Conservation (phyloP, 352 stramenopile species). For the Globisporangium irregulare region DNA sequence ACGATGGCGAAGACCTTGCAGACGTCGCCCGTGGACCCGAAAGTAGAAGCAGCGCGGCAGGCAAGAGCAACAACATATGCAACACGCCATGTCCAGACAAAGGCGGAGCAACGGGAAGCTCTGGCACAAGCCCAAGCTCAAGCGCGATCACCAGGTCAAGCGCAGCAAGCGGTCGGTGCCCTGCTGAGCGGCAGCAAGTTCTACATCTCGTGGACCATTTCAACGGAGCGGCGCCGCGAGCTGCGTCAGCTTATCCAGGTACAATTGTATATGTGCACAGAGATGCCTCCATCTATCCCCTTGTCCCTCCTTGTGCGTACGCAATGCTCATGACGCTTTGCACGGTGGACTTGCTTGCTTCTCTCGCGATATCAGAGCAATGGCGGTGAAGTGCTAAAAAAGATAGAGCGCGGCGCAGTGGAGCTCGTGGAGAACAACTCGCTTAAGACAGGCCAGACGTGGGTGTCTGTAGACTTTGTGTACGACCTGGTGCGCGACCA, state of each 20-base stretch:
- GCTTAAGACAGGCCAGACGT: constrained; percentile 25
- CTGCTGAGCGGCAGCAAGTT: constrained; percentile 13
- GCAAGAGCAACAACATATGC: background rate
- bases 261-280: background rate
- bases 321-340: background rate
- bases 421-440: constrained; percentile 40
- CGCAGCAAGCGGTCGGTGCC: background rate
- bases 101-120: background rate
- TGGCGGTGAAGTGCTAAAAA: constrained; percentile 28
- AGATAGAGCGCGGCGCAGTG: constrained; percentile 12
- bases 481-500: constrained; percentile 39
- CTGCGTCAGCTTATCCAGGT: constrained; percentile 16
- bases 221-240: background rate
- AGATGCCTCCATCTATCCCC: background rate
- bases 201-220: constrained; percentile 11
- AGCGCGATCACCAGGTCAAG: background rate
- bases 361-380: constrained; percentile 16
- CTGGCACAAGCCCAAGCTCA: background rate
- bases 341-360: background rate
- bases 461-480: constrained; percentile 49
- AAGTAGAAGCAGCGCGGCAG: background rate
- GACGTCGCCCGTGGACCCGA: background rate
- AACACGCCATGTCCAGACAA: background rate
- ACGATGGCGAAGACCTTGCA: constrained; percentile 4
- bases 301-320: background rate